Conservation (phyloP, 495 filamentous ascomycete genomes). For the Chaetomium tenue region DNA sequence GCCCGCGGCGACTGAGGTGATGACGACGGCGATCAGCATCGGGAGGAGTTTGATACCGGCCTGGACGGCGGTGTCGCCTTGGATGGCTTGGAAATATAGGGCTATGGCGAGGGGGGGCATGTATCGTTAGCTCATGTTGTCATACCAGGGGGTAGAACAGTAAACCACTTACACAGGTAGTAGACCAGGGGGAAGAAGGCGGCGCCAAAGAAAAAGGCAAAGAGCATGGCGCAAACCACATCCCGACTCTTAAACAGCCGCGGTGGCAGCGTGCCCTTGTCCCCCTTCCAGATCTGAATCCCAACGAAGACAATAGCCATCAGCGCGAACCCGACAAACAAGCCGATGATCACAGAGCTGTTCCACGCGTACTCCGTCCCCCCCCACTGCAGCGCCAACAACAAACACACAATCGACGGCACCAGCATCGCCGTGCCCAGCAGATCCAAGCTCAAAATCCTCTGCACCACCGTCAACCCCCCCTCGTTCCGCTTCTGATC, state of each 20-base stretch:
- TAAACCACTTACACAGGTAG: slow-evolving; percentile 57
- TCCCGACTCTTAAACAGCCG: slow-evolving; percentile 57
- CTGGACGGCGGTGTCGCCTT: slow-evolving; percentile 63
- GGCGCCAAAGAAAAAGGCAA: slow-evolving; percentile 59
- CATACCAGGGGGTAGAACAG: neutral
- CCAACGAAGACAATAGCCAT: slow-evolving; percentile 50
- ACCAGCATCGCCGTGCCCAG: slow-evolving; percentile 53
- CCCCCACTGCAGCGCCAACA: slow-evolving; percentile 66
- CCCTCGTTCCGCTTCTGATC: slow-evolving; percentile 35
- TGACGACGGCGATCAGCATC: slow-evolving; percentile 63
- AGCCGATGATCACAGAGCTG: slow-evolving; percentile 41
- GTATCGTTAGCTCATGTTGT: neutral
- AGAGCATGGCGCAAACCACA: slow-evolving; percentile 52
- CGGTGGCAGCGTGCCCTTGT: slow-evolving; percentile 57
- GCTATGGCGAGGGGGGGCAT: slow-evolving; percentile 31
- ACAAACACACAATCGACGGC: slow-evolving; percentile 52
- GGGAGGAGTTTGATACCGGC: slow-evolving; percentile 81
- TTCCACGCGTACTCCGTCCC: slow-evolving; percentile 56
- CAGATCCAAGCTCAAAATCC: slow-evolving; percentile 53
- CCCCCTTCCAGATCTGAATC: slow-evolving; percentile 51
- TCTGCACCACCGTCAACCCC: slow-evolving; percentile 34
- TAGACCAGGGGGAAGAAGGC: slow-evolving; percentile 68
- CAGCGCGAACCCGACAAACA: slow-evolving; percentile 51
- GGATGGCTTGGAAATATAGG: slow-evolving; percentile 88
- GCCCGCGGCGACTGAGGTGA: slow-evolving; percentile 50